Evolutionary conservation across 768 basidiomycete genomes (phyloP), one percentile per base, ranked within the genome.

Genomic region (Lentinus tigrinus): DNA sequence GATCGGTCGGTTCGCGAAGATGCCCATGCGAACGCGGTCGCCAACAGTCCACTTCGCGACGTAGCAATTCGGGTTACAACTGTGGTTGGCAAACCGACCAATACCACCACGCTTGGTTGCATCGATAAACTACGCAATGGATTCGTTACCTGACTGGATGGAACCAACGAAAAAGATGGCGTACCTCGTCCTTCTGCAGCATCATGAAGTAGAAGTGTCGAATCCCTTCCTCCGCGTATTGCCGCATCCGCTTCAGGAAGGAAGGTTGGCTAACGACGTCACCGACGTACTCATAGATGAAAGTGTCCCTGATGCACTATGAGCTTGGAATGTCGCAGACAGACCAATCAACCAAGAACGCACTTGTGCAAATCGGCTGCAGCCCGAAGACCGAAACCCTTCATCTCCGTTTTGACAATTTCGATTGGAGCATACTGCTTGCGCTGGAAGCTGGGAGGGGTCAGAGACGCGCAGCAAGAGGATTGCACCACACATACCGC

Each of bases 141-240:
- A 44, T 37, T 31, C 36, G 37, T 6, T 31, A 24, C 44, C 13
- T 36, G 9, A 9, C 13, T 13, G 42, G 10, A 51, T 14, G 24
- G 10, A 49, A n/a, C 10, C 23, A 9, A 28, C 11, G 7, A 11
- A 3, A 34, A 17, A 14, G n/a, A n/a, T n/a, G 31, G 3, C 84
- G 54, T 64, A 94, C 95, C 83, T 98, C 95, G 64, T 96, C 95
- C 69, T 92, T 94, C 75, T 99, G 97, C 57, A 99, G 74, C 91
- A 96, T 95, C 97, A 98, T 99, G 71, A 99, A 99, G 76, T 98
- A 99, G 66, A 98, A 99, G 72, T 98, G 97, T 52, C 84, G 80
- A 63, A 98, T 94, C 17, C 96, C 96, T 70, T 97, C 93, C 42
- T 87, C 84, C 2, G 85, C 95, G 70, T 99, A 99, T 9, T 89